Conservation (phyloP, 2,329 filamentous ascomycete species). For the Triangularia verruculosa region DNA sequence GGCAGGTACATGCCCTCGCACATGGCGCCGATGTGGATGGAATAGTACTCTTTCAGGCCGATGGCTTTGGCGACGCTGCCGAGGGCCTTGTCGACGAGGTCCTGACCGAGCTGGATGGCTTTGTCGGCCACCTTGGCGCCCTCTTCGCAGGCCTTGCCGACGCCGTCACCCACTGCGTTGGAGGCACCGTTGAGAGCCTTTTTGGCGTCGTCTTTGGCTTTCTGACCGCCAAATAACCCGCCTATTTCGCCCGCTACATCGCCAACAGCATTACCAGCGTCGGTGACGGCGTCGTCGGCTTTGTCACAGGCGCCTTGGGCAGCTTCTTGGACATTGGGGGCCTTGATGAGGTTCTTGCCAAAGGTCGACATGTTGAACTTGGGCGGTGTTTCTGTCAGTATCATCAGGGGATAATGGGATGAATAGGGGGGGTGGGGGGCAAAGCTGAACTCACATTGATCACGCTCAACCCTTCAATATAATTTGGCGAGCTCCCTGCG, state of each 20-base stretch:
- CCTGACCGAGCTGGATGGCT: slow-evolving; percentile 14
- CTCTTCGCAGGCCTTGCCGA: slow-evolving; percentile 7
- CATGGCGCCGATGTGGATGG: slow-evolving; percentile 32
- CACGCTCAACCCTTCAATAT: slow-evolving; percentile 17
- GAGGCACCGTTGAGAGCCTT: slow-evolving; percentile 22
- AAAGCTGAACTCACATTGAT: slow-evolving; percentile 16
- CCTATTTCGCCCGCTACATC: slow-evolving; percentile 25
- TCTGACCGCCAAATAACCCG: slow-evolving; percentile 7
- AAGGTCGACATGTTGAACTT: slow-evolving; percentile 43
- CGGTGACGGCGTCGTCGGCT: slow-evolving; percentile 19
- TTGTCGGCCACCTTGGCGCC: slow-evolving; percentile 17
- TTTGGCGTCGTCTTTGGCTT: slow-evolving; percentile 7
- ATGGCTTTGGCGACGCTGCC: slow-evolving; percentile 28
- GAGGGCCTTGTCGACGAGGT: slow-evolving; percentile 22
- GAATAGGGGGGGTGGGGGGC: background rate
- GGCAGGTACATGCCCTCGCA: slow-evolving; percentile 32
- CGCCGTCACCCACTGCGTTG: slow-evolving; percentile 23
- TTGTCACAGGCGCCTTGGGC: slow-evolving; percentile 11
- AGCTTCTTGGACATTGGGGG: slow-evolving; percentile 20
- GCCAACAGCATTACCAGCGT: slow-evolving; percentile 25
- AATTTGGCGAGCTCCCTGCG: slow-evolving; percentile 7
- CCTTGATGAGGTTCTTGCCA: slow-evolving; percentile 36
- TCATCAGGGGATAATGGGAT: background rate
- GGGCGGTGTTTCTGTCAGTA: background rate
- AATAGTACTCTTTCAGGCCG: slow-evolving; percentile 35